Evolutionary conservation across 352 stramenopile genomes (phyloP).

Genomic region (Phytophthora pseudosyringae): DNA sequence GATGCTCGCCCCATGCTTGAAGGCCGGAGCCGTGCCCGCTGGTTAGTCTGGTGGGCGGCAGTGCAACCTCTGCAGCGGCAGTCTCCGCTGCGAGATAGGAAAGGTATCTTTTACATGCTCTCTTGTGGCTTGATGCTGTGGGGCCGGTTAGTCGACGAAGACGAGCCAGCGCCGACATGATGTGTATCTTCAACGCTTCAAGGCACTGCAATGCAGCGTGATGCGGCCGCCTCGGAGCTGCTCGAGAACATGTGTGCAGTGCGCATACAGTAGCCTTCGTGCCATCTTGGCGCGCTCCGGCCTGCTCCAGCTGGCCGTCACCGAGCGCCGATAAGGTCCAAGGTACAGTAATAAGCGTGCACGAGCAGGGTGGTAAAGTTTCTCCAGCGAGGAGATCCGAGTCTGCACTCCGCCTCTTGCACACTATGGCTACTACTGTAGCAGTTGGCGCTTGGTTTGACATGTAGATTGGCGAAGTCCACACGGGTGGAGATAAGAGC

Average conservation of each 20-base stretch:
- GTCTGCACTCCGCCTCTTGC: too few relatives aligned
- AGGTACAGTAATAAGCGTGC: too few relatives aligned
- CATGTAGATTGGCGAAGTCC: too few relatives aligned
- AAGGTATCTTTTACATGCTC: too few relatives aligned
- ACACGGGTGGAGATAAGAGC: too few relatives aligned
- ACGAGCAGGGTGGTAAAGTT: too few relatives aligned
- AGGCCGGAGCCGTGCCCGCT: not conserved
- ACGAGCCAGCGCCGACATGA: constrained; percentile 17
- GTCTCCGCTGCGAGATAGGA: constrained; percentile 9
- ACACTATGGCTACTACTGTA: too few relatives aligned
- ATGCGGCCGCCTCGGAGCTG: constrained; percentile 4
- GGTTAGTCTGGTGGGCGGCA: too few relatives aligned
- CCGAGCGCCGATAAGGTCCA: too few relatives aligned
- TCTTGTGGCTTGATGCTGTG: not conserved
- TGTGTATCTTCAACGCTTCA: constrained; percentile 15
- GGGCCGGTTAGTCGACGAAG: constrained; percentile 27
- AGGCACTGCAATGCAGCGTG: not conserved
- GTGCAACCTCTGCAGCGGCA: not conserved
- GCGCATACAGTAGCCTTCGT: constrained; percentile 4
- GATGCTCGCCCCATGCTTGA: constrained; percentile 13
- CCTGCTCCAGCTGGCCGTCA: constrained; percentile 3
- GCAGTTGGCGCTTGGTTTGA: too few relatives aligned
- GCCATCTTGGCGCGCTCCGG: constrained; percentile 22
- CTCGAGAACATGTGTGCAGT: constrained; percentile 13
- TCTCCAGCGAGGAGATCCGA: too few relatives aligned